phyloP scores from a whole-genome alignment of 768 basidiomycete genomes.

The Tricholoma terreum region DNA sequence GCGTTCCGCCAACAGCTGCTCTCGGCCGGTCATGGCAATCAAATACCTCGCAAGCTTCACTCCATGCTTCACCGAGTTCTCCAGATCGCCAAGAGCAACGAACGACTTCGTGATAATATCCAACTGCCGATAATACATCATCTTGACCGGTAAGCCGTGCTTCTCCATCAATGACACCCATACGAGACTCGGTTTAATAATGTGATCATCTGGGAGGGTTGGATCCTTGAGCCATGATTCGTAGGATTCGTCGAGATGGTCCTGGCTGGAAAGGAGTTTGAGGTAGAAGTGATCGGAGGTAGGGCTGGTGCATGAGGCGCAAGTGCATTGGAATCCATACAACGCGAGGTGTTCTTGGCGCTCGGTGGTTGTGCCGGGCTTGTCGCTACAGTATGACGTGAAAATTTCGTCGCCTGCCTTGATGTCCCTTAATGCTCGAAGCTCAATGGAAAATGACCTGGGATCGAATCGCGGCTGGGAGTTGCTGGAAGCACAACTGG shows the following conservation, averaged over 20 bases:
- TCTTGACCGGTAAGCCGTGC: not conserved
- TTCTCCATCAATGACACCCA: constrained; percentile 1
- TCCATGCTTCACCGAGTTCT: not conserved
- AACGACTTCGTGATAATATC: not conserved
- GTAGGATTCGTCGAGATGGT: not conserved
- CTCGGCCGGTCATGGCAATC: not conserved
- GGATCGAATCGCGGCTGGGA: not conserved
- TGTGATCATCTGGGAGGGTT: not conserved
- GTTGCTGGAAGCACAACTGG: not conserved
- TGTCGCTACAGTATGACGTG: not conserved
- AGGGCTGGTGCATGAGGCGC: not conserved
- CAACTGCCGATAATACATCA: not conserved
- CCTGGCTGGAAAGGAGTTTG: not conserved
- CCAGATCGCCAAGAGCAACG: not conserved
- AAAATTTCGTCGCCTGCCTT: not conserved
- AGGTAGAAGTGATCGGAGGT: not conserved
- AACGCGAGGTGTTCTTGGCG: not conserved
- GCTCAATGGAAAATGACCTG: not conserved
- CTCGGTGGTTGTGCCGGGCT: not conserved
- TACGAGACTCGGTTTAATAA: constrained; percentile 1
- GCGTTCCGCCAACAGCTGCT: not conserved
- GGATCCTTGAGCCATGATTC: not conserved
- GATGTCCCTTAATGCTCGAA: not conserved
- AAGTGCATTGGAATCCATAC: constrained; percentile 1
- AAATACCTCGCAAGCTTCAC: not conserved